Percentiles rank a stretch among this genome's conserved stretches.
Conservation (phyloP, 1,284 basidiomycete genomes). For the Chiua sp. region DNA sequence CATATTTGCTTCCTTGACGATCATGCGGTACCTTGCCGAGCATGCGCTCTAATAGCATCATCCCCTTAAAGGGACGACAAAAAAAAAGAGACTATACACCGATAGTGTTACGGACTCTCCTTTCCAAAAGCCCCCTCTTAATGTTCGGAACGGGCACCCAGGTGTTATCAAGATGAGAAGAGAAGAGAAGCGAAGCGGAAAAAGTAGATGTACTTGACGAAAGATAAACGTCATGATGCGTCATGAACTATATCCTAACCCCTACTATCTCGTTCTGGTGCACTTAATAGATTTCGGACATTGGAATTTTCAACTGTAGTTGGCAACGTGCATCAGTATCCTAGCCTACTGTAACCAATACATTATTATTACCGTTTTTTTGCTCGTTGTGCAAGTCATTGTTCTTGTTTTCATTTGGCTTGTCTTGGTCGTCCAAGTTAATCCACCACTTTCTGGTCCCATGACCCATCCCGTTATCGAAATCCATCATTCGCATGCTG, state of each 20-base stretch:
- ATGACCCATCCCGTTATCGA: no score
- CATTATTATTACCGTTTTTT: neutral
- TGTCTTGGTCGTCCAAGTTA: no score
- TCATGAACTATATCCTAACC: neutral
- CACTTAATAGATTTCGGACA: neutral
- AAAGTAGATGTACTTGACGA: neutral
- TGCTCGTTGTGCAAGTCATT: neutral
- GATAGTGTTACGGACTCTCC: neutral
- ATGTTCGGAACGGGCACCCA: slow-evolving; percentile 4
- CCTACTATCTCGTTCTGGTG: neutral
- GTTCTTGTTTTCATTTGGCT: neutral
- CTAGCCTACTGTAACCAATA: neutral
- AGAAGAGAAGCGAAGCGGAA: slow-evolving; percentile 2
- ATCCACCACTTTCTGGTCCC: no score
- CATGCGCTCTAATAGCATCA: slow-evolving; percentile 41
- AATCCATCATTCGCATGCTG: no score
- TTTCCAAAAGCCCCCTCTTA: slow-evolving; percentile 12
- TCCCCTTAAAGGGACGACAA: neutral
- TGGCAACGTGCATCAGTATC: neutral
- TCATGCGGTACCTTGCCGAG: slow-evolving; percentile 67
- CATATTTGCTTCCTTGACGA: slow-evolving; percentile 62
- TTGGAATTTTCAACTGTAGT: neutral
- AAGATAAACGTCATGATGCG: neutral
- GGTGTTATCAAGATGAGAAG: slow-evolving; percentile 3
- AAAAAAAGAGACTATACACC: neutral